These are phyloP conservation scores for Friedmanniomyces simplex DNA, from an alignment of 495 filamentous ascomycete species.

Conservation along the genomic window DNA sequence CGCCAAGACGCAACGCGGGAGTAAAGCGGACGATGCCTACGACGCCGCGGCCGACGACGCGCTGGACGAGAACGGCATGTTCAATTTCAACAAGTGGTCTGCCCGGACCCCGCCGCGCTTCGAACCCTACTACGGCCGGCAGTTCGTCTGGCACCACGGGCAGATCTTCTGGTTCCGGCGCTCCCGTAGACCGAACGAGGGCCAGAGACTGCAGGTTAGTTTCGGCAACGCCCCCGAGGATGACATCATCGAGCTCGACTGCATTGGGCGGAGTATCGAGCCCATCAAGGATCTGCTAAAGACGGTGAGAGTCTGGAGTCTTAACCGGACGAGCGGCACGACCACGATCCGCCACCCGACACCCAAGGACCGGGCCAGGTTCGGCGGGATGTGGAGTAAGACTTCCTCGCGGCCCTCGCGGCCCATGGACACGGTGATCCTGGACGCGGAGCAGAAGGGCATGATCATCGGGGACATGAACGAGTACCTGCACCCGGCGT, in stretches of 20 bases:
- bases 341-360: constrained; percentile 44
- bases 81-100: constrained; percentile 38
- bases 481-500: constrained; percentile 71
- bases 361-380: constrained; percentile 30
- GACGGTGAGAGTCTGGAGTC: constrained; percentile 36
- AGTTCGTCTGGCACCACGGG: constrained; percentile 17
- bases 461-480: constrained; percentile 70
- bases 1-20: constrained; percentile 44
- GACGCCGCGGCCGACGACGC: constrained; percentile 16
- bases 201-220: constrained; percentile 19
- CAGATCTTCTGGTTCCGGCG: constrained; percentile 33
- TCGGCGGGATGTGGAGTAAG: constrained; percentile 45
- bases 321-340: constrained; percentile 30
- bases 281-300: constrained; percentile 54
- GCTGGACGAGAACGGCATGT: constrained; percentile 17
- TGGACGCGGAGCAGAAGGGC: constrained; percentile 65
- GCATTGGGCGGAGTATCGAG: constrained; percentile 41
- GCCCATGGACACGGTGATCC: constrained; percentile 72
- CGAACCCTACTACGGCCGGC: constrained; percentile 38
- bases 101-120: constrained; percentile 38
- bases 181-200: constrained; percentile 18
- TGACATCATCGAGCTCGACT: constrained; percentile 36
- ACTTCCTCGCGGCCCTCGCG: constrained; percentile 61
- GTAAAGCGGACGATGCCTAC: constrained; percentile 35
- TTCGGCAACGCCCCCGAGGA: constrained; percentile 29